Evolutionary conservation across 768 basidiomycete genomes (phyloP).

Genomic region (Mrakia frigida): DNA sequence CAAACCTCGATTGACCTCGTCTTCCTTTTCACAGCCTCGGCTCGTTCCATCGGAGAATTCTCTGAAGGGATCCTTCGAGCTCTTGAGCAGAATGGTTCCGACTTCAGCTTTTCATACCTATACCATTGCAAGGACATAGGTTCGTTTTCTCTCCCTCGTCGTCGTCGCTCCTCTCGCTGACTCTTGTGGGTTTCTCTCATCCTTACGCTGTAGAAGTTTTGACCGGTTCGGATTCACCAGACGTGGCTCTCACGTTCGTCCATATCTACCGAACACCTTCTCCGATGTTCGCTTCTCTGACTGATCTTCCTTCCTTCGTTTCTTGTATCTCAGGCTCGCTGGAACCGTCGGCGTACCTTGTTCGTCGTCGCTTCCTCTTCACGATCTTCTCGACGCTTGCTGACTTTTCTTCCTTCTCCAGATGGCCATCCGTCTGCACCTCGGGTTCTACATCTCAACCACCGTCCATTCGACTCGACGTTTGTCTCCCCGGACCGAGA

Average conservation of each 20-base stretch:
- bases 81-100: conserved; percentile 14
- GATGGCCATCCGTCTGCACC: conserved; percentile 17
- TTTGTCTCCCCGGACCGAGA: not conserved
- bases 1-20: not conserved
- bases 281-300: not conserved
- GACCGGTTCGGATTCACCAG: not conserved
- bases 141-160: not conserved
- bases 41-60: conserved; percentile 16
- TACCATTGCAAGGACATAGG: conserved; percentile 20
- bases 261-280: no score
- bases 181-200: not conserved
- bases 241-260: not conserved
- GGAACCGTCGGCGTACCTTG: conserved; percentile 19
- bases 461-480: conserved; percentile 9
- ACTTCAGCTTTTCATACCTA: conserved; percentile 23
- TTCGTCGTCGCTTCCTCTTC: not conserved
- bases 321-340: not conserved
- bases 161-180: not conserved
- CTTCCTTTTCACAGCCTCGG: not conserved
- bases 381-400: not conserved
- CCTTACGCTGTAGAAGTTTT: not conserved
- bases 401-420: not conserved
- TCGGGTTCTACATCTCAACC: conserved; percentile 15
- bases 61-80: not conserved
- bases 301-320: not conserved